Percentiles rank a stretch among this genome's conserved stretches.
Conservation (phyloP, 1,139 yeast genomes). For the Suhomyces ambrosiae region DNA sequence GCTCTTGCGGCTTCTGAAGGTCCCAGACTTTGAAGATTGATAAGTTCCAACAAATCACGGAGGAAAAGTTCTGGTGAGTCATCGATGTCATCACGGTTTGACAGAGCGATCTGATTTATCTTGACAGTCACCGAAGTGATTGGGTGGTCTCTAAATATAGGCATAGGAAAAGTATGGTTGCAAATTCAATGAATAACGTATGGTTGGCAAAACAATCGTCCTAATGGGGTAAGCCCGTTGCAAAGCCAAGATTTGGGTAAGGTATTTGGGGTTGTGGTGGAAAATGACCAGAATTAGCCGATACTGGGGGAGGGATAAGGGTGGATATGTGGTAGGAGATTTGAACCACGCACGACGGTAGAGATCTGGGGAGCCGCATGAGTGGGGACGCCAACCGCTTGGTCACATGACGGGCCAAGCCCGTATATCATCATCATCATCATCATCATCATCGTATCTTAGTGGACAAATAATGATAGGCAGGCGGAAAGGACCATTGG, state of each 20-base stretch:
- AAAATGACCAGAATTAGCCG: no score
- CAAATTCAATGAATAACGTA: neutral
- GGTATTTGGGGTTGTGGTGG: neutral
- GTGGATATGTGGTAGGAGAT: no score
- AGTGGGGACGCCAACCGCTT: no score
- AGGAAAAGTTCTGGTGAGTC: constrained; percentile 35
- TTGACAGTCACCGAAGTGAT: constrained; percentile 58
- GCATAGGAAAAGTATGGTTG: constrained; percentile 28
- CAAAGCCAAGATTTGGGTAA: no score
- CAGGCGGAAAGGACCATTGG: constrained; percentile 2
- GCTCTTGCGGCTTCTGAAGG: constrained; percentile 89
- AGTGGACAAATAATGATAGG: neutral
- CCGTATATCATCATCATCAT: neutral
- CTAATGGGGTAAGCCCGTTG: no score
- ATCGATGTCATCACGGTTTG: constrained; percentile 37
- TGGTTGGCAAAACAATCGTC: neutral
- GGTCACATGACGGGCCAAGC: constrained; percentile 1
- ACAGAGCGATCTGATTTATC: constrained; percentile 46
- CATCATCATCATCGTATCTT: neutral
- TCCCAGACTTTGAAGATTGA: constrained; percentile 45
- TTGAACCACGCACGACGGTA: no score
- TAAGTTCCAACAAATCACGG: constrained; percentile 41
- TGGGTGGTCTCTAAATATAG: constrained; percentile 52
- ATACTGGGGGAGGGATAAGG: neutral
- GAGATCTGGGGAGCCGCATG: no score